Conservation (phyloP, 805 yeast species). For the Sugiyamaella lignohabitans region DNA sequence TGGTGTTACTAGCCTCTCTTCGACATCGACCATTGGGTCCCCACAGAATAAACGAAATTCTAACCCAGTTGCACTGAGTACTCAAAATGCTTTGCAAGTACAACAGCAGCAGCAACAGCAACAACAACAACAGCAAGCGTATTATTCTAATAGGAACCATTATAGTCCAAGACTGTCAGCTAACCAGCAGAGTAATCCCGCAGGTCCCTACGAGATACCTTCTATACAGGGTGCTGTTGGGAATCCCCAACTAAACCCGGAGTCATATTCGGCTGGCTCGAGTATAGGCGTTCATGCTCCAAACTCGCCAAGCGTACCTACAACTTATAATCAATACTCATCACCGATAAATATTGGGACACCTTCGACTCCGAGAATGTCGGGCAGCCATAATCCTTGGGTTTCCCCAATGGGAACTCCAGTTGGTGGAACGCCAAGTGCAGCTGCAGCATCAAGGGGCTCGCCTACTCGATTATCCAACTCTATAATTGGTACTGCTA, state of each 20-base stretch:
- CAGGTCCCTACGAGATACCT: neutral
- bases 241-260: too few species aligned
- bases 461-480: neutral
- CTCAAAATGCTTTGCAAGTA: neutral
- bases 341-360: conserved; percentile 12
- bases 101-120: conserved; percentile 4
- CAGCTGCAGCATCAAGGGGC: conserved; percentile 1
- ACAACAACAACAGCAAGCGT: conserved; percentile 10
- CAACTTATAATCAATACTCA: conserved; percentile 2
- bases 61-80: neutral
- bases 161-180: conserved; percentile 4
- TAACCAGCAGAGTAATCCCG: neutral
- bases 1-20: neutral
- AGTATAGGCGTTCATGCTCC: neutral
- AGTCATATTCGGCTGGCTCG: neutral
- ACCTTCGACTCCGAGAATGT: conserved; percentile 8
- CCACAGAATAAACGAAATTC: conserved; percentile 7
- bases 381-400: conserved; percentile 13
- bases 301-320: conserved; percentile 1
- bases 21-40: neutral
- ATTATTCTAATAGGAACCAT: neutral
- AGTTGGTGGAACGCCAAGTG: neutral
- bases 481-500: neutral
- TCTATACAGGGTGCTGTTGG: too few species aligned
- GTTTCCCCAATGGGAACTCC: conserved; percentile 12